A percentile compares a stretch with the other conserved stretches of the same genome.
Conservation (phyloP, 208 protist species). For the Porcisia deanei region DNA sequence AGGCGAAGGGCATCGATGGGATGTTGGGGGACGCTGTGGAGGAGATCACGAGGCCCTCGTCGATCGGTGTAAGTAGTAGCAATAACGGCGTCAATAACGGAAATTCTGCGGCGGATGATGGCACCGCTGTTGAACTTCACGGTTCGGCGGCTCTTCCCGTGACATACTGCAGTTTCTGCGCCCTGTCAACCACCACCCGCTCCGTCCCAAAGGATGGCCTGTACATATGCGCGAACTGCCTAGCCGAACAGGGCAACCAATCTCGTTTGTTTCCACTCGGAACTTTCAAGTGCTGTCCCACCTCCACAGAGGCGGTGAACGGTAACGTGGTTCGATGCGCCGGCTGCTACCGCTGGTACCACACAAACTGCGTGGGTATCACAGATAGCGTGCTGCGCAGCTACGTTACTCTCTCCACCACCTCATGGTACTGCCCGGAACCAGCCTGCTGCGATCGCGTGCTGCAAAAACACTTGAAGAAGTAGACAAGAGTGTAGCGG, state of each 20-base stretch:
- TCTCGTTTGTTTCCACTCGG: constrained; percentile 51
- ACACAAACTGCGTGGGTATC: constrained; percentile 73
- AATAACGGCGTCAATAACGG: constrained; percentile 3
- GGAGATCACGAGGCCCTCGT: constrained; percentile 31
- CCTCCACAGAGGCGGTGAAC: constrained; percentile 54
- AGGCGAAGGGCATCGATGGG: constrained; percentile 46
- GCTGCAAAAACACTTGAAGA: constrained; percentile 43
- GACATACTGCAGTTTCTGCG: constrained; percentile 51
- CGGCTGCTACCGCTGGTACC: constrained; percentile 77
- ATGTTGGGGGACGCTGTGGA: constrained; percentile 57
- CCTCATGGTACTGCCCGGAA: constrained; percentile 84
- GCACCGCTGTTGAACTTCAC: neutral
- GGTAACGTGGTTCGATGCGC: constrained; percentile 75
- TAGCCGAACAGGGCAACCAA: constrained; percentile 23
- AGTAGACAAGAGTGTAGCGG: neutral
- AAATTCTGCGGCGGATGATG: neutral
- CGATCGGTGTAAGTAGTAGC: neutral
- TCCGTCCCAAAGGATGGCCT: constrained; percentile 58
- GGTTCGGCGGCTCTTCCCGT: neutral
- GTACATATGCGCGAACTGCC: constrained; percentile 66
- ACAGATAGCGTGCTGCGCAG: constrained; percentile 44
- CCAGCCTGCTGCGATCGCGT: constrained; percentile 66
- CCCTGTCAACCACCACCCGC: constrained; percentile 30
- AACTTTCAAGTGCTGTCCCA: constrained; percentile 87
- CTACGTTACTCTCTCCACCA: constrained; percentile 74